Evolutionary conservation across 371 early-diverging fungal genomes (phyloP).

Genomic region (Basidiobolus meristosporus): DNA sequence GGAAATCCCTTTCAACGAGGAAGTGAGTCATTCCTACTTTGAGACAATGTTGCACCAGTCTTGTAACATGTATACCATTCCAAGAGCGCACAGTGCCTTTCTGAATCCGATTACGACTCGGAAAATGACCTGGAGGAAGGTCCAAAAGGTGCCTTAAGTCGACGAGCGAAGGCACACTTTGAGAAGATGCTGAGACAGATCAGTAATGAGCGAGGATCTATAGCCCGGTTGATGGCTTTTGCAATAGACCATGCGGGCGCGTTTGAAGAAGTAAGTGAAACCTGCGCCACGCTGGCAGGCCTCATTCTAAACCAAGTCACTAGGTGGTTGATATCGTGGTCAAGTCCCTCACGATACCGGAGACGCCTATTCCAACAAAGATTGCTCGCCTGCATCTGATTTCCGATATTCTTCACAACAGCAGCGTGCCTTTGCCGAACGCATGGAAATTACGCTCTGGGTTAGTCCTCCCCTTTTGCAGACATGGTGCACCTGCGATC

Average conservation of each 20-base stretch:
- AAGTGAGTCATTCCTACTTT: constrained; percentile 12
- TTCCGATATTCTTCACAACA: constrained; percentile 75
- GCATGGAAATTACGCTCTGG: constrained; percentile 71
- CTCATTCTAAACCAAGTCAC: background rate
- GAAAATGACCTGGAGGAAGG: constrained; percentile 21
- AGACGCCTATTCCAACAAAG: constrained; percentile 39
- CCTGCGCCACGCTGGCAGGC: background rate
- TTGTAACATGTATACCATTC: background rate
- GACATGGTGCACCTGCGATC: background rate
- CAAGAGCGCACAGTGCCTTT: constrained; percentile 8
- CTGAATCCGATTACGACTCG: constrained; percentile 24
- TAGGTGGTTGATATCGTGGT: constrained; percentile 46
- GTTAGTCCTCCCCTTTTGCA: constrained; percentile 7
- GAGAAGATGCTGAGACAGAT: constrained; percentile 30
- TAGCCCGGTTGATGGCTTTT: constrained; percentile 73
- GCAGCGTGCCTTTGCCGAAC: constrained; percentile 52
- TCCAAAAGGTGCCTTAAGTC: constrained; percentile 31
- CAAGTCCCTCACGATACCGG: constrained; percentile 29
- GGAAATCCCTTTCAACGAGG: constrained; percentile 44
- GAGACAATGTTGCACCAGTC: background rate
- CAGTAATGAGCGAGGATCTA: constrained; percentile 30
- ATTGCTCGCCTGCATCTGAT: constrained; percentile 61
- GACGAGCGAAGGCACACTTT: constrained; percentile 31
- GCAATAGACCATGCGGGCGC: constrained; percentile 71
- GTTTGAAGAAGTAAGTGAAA: constrained; percentile 35